These are phyloP conservation scores for Oropetium thomaeum DNA, from an alignment of 176 grass and related monocot species.

Conservation along the genomic window DNA sequence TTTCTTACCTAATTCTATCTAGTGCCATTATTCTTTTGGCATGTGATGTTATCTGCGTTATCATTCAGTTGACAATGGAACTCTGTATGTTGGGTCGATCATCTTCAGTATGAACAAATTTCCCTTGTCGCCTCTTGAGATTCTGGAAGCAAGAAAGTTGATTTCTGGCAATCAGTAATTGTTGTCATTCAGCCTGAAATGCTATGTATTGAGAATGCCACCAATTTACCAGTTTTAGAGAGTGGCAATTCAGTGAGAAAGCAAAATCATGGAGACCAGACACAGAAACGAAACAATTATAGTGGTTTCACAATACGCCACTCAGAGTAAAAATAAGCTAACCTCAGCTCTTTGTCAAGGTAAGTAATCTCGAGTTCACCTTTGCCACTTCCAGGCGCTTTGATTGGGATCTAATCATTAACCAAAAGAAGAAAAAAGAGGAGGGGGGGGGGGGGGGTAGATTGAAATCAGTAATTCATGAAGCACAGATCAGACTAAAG, in stretches of 20 bases:
- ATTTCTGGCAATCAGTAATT: conserved; percentile 11
- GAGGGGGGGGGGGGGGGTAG: no score
- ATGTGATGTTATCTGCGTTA: background rate
- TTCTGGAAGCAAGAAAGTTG: conserved; percentile 37
- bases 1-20: conserved; percentile 5
- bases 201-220: background rate
- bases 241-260: background rate
- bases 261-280: background rate
- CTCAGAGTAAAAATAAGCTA: conserved; percentile 33
- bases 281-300: background rate
- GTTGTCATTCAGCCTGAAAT: background rate
- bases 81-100: conserved; percentile 79
- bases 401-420: conserved; percentile 77
- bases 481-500: background rate
- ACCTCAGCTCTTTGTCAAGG: conserved; percentile 88
- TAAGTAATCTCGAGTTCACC: conserved; percentile 95
- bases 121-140: conserved; percentile 91
- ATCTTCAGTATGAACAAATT: conserved; percentile 93
- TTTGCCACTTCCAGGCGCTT: conserved; percentile 69
- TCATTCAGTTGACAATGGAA: conserved; percentile 50
- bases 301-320: background rate
- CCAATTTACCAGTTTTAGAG: conserved; percentile 8
- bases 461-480: background rate
- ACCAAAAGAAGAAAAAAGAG: conserved; percentile 3
- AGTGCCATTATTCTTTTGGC: background rate